Evolutionary conservation across 2,329 filamentous ascomycete species (phyloP), one percentile per base, ranked within the genome.

Genomic region (Periglandula ipomoeae): DNA sequence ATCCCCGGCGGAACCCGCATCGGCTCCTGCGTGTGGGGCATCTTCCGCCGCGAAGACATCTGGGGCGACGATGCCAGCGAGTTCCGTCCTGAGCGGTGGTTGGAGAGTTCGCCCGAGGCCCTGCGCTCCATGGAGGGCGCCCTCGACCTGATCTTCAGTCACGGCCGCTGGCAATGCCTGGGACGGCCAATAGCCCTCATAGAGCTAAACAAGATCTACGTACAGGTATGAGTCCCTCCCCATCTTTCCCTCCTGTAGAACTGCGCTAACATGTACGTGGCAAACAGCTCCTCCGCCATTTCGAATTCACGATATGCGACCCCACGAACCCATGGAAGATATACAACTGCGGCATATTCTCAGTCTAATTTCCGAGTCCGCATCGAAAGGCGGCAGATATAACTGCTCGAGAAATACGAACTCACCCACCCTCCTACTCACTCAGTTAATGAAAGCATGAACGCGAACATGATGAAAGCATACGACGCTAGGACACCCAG

Each of bases 71-170:
- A 71, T 19, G 55, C 64, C 5, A 51, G 56, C 1, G 48, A 59
- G 3, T 69, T 67, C 35, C 52, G 59, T 2, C 66, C 66, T 0
- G 65, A 68, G 43, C 55, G 66, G 3, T 69, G 66, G 65, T 52
- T 76, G 6, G 64, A 70, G 4, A 59, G 59, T 0, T 52, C 58
- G 0, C 46, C 55, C 0, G 65, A 64, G 23, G 64, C 15, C 2
- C n/a, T 38, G n/a, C 35, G 35, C 19, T 20, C n/a, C 17, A 68
- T 66, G 64, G 64, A 69, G 52, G 56, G 54, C 30, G 59, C 61
- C 1, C 44, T 69, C 5, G 68, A 53, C 11, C 41, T 53, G 15
- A 45, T 42, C 2, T 50, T 54, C 19, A 44, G 63, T 1, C 61
- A 61, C 41, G 65, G 65, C 1, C 53, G 56, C n/a, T 65, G 58